Conservation (phyloP, 352 stramenopile species). For the Globisporangium recalcitrans region DNA sequence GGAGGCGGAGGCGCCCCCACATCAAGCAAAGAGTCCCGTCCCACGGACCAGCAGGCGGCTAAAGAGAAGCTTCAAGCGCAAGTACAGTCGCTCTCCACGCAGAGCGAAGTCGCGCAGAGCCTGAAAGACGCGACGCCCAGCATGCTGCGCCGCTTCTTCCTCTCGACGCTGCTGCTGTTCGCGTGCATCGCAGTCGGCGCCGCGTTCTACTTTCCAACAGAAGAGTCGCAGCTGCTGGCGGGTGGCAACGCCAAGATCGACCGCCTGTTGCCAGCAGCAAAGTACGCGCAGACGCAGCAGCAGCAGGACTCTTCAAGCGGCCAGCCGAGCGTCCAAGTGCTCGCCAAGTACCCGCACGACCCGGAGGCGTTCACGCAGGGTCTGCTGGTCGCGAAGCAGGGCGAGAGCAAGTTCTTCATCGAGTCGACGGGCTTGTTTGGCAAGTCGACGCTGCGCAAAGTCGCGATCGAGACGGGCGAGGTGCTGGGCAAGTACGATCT, state of each 20-base stretch:
- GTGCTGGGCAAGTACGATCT: slow-evolving; percentile 66
- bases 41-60: not conserved
- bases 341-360: slow-evolving; percentile 80
- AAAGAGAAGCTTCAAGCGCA: slow-evolving; percentile 1
- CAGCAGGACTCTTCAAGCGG: not conserved
- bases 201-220: slow-evolving; percentile 9
- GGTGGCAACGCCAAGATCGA: not conserved
- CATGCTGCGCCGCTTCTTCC: slow-evolving; percentile 28
- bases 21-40: not conserved
- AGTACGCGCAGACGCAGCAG: slow-evolving; percentile 14
- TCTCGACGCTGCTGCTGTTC: slow-evolving; percentile 27
- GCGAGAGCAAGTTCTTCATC: slow-evolving; percentile 75
- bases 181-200: slow-evolving; percentile 18
- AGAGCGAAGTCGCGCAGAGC: slow-evolving; percentile 10
- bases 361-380: slow-evolving; percentile 82
- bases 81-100: not conserved
- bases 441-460: slow-evolving; percentile 80
- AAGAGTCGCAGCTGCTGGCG: not conserved
- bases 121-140: slow-evolving; percentile 24
- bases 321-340: slow-evolving; percentile 42
- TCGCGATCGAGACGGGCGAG: slow-evolving; percentile 83
- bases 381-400: slow-evolving; percentile 50
- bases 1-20: not conserved
- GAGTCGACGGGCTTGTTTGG: slow-evolving; percentile 90
- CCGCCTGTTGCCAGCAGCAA: slow-evolving; percentile 13